Evolutionary conservation across 179 eudicot species (phyloP).

Genomic region (Camellia oleifera): DNA sequence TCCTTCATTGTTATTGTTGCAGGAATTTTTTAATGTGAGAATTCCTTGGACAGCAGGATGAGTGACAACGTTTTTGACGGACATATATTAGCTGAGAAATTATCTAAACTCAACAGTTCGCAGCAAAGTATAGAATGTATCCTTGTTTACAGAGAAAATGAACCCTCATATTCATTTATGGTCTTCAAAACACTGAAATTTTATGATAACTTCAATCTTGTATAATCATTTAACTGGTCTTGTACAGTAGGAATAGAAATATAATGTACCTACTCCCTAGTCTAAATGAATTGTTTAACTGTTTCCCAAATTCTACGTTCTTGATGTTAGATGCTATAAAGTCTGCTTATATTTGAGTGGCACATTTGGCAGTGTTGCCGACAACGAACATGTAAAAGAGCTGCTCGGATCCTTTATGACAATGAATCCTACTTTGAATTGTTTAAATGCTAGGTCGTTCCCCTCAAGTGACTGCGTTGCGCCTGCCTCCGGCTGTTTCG

Average conservation of each 20-base stretch:
- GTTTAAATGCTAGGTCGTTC: too few species aligned
- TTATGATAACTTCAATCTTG: neutral
- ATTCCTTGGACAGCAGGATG: slow-evolving; percentile 43
- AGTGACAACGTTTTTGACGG: slow-evolving; percentile 65
- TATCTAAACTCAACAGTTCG: slow-evolving; percentile 82
- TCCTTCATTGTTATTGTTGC: slow-evolving; percentile 19
- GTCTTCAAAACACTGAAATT: neutral
- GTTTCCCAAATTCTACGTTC: neutral
- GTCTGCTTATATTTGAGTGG: slow-evolving; percentile 8
- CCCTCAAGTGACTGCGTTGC: too few species aligned
- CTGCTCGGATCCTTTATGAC: too few species aligned
- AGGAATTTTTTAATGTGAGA: slow-evolving; percentile 28
- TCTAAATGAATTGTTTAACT: neutral
- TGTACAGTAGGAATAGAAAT: neutral
- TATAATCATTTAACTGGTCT: neutral
- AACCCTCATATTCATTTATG: neutral
- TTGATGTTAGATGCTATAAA: neutral
- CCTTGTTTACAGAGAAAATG: slow-evolving; percentile 33
- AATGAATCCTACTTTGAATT: too few species aligned
- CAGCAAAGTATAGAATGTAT: slow-evolving; percentile 97
- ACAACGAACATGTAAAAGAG: too few species aligned
- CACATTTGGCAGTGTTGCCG: neutral
- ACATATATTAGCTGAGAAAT: slow-evolving; percentile 62
- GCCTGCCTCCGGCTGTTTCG: too few species aligned
- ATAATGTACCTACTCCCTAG: neutral